phyloP scores from a whole-genome alignment of 768 basidiomycete species.

The Phanerodontia chrysosporium region DNA sequence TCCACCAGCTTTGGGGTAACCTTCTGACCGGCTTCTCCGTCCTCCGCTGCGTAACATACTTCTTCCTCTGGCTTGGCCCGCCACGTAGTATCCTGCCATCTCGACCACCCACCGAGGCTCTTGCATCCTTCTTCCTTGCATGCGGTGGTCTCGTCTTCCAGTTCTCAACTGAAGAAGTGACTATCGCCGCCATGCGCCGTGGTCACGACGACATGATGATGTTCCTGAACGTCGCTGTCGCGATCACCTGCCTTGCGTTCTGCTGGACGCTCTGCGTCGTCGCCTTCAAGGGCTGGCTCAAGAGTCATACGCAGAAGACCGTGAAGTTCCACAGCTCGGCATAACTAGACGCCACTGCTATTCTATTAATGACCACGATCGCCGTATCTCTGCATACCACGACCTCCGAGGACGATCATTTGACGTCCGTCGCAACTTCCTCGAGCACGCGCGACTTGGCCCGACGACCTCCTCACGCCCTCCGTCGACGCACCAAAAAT shows the following conservation, averaged over 20 bases:
- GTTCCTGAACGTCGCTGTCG: constrained; percentile 82
- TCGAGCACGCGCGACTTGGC: neutral
- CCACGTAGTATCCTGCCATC: constrained; percentile 83
- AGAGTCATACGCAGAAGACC: constrained; percentile 32
- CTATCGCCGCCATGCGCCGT: constrained; percentile 86
- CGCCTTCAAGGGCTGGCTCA: constrained; percentile 80
- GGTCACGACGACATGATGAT: constrained; percentile 87
- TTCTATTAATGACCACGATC: neutral
- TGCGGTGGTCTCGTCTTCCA: constrained; percentile 90
- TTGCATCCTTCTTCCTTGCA: constrained; percentile 83
- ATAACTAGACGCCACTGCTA: constrained; percentile 9
- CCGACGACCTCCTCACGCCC: neutral
- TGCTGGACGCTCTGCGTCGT: constrained; percentile 78
- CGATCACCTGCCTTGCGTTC: constrained; percentile 82
- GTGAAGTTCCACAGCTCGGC: constrained; percentile 33
- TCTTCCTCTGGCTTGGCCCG: constrained; percentile 88
- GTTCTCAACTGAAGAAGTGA: constrained; percentile 85
- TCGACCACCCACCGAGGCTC: constrained; percentile 88
- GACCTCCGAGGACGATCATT: neutral
- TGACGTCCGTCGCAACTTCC: neutral
- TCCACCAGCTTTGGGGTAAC: constrained; percentile 90
- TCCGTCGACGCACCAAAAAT: neutral
- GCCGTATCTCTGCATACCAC: neutral
- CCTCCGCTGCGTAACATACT: constrained; percentile 85
- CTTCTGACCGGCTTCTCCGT: constrained; percentile 75